These are phyloP conservation scores for Colletotrichum zoysiae DNA, from an alignment of 2,329 filamentous ascomycete species.

Conservation along the genomic window DNA sequence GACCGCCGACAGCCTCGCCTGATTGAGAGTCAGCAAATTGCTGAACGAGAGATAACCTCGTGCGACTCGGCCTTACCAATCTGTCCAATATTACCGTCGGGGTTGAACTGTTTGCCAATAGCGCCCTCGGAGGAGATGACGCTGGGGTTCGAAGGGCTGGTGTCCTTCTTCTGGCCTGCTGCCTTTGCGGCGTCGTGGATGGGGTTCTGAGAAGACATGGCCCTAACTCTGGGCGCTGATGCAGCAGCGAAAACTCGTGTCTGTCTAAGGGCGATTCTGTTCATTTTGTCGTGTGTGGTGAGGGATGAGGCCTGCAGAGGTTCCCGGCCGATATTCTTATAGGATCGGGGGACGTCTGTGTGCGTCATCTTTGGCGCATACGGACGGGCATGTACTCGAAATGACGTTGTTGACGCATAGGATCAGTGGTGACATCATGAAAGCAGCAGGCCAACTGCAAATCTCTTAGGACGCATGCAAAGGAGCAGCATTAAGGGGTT, in stretches of 20 bases:
- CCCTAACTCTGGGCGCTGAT: background rate
- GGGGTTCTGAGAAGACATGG: conserved; percentile 33
- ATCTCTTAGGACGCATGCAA: too few relatives aligned
- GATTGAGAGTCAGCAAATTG: fast-evolving
- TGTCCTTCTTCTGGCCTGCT: conserved; percentile 30
- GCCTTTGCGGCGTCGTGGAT: conserved; percentile 17
- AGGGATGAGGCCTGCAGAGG: fast-evolving
- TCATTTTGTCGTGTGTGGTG: background rate
- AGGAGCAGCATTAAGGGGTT: background rate
- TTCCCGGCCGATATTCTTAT: background rate
- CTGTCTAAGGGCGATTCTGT: conserved; percentile 3
- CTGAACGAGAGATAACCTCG: fast-evolving
- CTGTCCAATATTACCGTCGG: conserved; percentile 34
- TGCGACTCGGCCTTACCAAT: conserved; percentile 7
- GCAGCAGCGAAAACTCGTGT: background rate
- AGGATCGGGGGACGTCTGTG: background rate
- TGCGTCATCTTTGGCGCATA: conserved; percentile 30
- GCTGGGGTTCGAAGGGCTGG: conserved; percentile 31
- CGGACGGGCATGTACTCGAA: background rate
- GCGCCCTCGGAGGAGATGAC: conserved; percentile 35
- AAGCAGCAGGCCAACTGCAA: background rate
- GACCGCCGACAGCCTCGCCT: conserved; percentile 33
- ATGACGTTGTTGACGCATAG: conserved; percentile 25
- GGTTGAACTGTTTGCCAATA: conserved; percentile 39
- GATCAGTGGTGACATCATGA: conserved; percentile 35